These are phyloP conservation scores for Fusarium oligoseptatum DNA, from an alignment of 2,329 filamentous ascomycete species.

Conservation along the genomic window DNA sequence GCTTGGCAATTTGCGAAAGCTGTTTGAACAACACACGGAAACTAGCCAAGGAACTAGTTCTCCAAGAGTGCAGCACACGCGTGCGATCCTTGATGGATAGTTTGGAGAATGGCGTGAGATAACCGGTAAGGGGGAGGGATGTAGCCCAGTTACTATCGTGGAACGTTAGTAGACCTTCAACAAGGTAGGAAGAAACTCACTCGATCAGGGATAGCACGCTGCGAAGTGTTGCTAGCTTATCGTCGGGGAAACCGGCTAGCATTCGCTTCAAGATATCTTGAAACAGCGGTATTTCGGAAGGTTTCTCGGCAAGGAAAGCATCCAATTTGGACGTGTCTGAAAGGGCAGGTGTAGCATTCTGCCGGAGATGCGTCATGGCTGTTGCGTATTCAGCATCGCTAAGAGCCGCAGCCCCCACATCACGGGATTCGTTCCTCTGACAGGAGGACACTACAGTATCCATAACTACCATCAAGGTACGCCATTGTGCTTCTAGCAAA, in stretches of 20 bases:
- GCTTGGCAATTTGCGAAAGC: background rate
- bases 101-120: background rate
- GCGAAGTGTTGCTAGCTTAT: background rate
- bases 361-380: background rate
- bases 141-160: background rate
- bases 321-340: background rate
- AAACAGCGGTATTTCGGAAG: background rate
- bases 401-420: background rate
- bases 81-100: background rate
- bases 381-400: background rate
- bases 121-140: background rate
- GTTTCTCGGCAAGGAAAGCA: background rate
- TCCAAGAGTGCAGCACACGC: background rate
- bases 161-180: background rate
- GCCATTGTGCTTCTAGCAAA: background rate
- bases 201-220: background rate
- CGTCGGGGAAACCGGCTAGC: background rate
- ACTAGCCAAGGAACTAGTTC: background rate
- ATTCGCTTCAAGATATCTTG: background rate
- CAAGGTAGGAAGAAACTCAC: background rate
- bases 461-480: background rate
- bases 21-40: background rate
- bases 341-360: background rate
- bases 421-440: too few species aligned
- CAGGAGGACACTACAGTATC: background rate